Evolutionary conservation across 371 early-diverging fungal genomes (phyloP).

Genomic region (Saksenaea vasiformis): DNA sequence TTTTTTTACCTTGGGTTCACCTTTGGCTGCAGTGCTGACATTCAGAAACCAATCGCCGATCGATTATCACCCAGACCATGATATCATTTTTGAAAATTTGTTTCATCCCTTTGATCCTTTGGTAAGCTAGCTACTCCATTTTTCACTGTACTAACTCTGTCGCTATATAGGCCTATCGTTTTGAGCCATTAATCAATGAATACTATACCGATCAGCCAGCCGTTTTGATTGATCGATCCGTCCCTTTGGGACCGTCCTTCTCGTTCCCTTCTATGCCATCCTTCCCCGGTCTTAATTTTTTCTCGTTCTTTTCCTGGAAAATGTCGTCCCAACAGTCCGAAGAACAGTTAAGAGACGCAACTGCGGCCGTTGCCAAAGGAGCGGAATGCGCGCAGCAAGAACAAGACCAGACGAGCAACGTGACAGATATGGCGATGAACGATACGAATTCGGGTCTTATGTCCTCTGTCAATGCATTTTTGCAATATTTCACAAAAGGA

Average conservation of each 20-base stretch:
- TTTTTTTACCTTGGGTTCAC: slow-evolving; percentile 64
- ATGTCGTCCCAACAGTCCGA: background rate
- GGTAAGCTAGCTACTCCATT: slow-evolving; percentile 12
- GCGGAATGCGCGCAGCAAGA: background rate
- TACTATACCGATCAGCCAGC: slow-evolving; percentile 52
- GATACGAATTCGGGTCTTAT: slow-evolving; percentile 15
- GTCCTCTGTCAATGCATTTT: slow-evolving; percentile 21
- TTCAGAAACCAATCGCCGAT: slow-evolving; percentile 58
- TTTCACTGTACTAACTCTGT: background rate
- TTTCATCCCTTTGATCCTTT: slow-evolving; percentile 72
- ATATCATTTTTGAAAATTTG: slow-evolving; percentile 60
- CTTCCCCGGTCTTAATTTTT: slow-evolving; percentile 34
- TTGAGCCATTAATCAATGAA: slow-evolving; percentile 49
- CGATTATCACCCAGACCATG: slow-evolving; percentile 50
- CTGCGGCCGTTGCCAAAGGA: slow-evolving; percentile 13
- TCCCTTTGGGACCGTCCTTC: slow-evolving; percentile 44
- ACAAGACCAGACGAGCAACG: background rate
- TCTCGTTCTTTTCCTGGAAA: slow-evolving; percentile 45
- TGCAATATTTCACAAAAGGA: slow-evolving; percentile 20
- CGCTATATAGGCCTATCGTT: slow-evolving; percentile 41
- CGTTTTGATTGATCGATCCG: slow-evolving; percentile 43
- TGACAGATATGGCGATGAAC: slow-evolving; percentile 1
- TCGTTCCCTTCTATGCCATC: slow-evolving; percentile 48
- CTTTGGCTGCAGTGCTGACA: slow-evolving; percentile 62
- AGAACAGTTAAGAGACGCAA: slow-evolving; percentile 11